Conservation (phyloP, 192 early-diverging fungal genomes). For the Coemansia sp. region DNA sequence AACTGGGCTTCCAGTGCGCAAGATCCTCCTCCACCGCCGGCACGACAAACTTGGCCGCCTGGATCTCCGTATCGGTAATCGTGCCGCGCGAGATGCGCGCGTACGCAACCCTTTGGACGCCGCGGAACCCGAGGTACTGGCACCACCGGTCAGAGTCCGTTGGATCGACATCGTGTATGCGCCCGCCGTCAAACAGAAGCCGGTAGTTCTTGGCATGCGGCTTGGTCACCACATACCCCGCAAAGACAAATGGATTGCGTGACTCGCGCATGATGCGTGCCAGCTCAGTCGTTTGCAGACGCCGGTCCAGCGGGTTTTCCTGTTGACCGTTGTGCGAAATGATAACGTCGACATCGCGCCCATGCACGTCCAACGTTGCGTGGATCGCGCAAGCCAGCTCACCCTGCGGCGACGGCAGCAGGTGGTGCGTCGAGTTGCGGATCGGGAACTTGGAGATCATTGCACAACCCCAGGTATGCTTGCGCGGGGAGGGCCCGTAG, state of each 20-base stretch:
- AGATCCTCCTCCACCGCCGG: slow-evolving; percentile 28
- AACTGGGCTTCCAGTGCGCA: slow-evolving; percentile 55
- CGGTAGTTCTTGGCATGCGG: slow-evolving; percentile 65
- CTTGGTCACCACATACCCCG: slow-evolving; percentile 79
- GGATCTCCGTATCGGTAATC: slow-evolving; percentile 84
- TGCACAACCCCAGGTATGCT: slow-evolving; percentile 85
- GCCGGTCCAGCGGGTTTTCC: slow-evolving; percentile 71
- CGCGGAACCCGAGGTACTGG: slow-evolving; percentile 79
- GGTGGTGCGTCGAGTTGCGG: slow-evolving; percentile 65
- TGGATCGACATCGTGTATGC: slow-evolving; percentile 74
- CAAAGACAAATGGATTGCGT: slow-evolving; percentile 72
- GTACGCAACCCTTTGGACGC: slow-evolving; percentile 69
- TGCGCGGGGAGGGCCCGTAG: slow-evolving; percentile 80
- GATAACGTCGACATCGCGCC: slow-evolving; percentile 75
- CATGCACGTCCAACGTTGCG: slow-evolving; percentile 81
- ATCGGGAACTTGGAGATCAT: slow-evolving; percentile 89
- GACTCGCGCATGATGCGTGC: slow-evolving; percentile 76
- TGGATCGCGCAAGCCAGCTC: slow-evolving; percentile 85
- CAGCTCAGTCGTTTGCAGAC: slow-evolving; percentile 73
- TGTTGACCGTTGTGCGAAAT: slow-evolving; percentile 83
- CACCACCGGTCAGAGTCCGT: slow-evolving; percentile 81
- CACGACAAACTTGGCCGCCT: slow-evolving; percentile 72
- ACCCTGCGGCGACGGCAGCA: slow-evolving; percentile 77
- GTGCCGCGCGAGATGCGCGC: slow-evolving; percentile 76
- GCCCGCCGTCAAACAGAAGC: slow-evolving; percentile 62